Base-by-base conservation (phyloP, 225 moss, liverwort and hornwort species). In the Lunularia cruciata region DNA sequence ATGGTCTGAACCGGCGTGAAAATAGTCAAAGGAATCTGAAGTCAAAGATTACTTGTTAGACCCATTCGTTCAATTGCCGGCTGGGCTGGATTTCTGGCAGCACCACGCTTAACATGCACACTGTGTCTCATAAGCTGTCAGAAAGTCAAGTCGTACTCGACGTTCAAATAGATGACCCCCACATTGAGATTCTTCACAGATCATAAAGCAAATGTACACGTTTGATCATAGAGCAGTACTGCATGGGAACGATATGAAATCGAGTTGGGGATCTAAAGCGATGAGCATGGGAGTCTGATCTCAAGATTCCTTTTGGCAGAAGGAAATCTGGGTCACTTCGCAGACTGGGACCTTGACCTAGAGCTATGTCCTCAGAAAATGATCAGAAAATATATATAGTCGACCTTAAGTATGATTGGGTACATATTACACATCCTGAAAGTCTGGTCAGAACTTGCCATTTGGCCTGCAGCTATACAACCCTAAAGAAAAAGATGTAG, bases 251-350 rank as follows among this genome's bases (percentile, higher is more conserved):
- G 22, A 7, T 28, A 54, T 13, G 26, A 10, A 12, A 54, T 11
- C 26, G 8, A 28, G 54, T 28, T 3, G 26, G 28, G 11, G 26
- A 25, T 26, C 27, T 12, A 27, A 28, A 23, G 26, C 12, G 26
- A 54, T 54, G 28, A 54, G 54, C 54, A 54, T 54, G 54, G 54
- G 54, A 54, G 27, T 54, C 54, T 54, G 54, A 8, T 54, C 54
- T 23, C 54, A 54, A 54, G 22, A 23, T 53, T 53, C 52, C 27
- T 26, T 23, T 53, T 16, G 23, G 8, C 23, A 25, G 25, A 53
- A 9, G 8, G 2, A 12, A 53, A 23, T 53, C 52, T 53, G 52
- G 52, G 19, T 26, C 2, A 23, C 5, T 6, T 54, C 12, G 54
- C 54, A 54, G 54, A 12, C 28, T 54, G 25, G 27, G 10, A 54